These are phyloP conservation scores for Coemansia sp. DNA, from an alignment of 192 early-diverging fungal genomes.

Conservation along the genomic window DNA sequence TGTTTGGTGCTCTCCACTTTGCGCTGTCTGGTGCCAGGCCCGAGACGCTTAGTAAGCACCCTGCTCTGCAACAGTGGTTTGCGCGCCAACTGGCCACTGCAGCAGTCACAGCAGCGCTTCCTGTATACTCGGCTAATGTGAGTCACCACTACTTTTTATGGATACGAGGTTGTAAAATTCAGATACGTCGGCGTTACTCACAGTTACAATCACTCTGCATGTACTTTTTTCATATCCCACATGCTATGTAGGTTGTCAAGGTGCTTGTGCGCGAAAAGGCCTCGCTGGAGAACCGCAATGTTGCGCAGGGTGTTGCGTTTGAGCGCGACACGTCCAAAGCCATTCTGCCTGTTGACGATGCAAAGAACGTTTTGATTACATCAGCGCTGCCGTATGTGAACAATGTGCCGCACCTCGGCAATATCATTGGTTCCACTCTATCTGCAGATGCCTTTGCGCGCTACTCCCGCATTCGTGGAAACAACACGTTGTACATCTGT, in stretches of 20 bases:
- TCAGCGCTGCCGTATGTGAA: conserved; percentile 97
- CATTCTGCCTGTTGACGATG: conserved; percentile 37
- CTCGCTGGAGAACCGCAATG: conserved; percentile 45
- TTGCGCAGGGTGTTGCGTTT: conserved; percentile 30
- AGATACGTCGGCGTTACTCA: background rate
- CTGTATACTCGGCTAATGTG: conserved; percentile 35
- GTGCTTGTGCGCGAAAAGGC: conserved; percentile 51
- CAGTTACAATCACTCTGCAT: background rate
- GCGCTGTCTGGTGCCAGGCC: conserved; percentile 30
- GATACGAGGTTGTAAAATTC: conserved; percentile 1
- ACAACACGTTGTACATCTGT: conserved; percentile 90
- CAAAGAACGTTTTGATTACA: conserved; percentile 92
- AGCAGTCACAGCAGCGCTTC: conserved; percentile 31
- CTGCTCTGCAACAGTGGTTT: conserved; percentile 36
- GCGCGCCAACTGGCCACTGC: conserved; percentile 7
- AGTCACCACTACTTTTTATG: conserved; percentile 29
- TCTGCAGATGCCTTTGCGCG: conserved; percentile 96
- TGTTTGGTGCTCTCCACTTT: conserved; percentile 46
- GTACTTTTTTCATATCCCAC: background rate
- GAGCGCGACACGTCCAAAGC: conserved; percentile 24
- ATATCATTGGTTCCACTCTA: conserved; percentile 98
- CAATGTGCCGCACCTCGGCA: conserved; percentile 98
- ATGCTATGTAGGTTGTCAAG: conserved; percentile 31
- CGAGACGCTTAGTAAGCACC: conserved; percentile 19
- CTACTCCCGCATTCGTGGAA: conserved; percentile 84